Evolutionary conservation across 2,329 filamentous ascomycete species (phyloP), one percentile per base, ranked within the genome.

Genomic region (Cryphonectria nitschkei): DNA sequence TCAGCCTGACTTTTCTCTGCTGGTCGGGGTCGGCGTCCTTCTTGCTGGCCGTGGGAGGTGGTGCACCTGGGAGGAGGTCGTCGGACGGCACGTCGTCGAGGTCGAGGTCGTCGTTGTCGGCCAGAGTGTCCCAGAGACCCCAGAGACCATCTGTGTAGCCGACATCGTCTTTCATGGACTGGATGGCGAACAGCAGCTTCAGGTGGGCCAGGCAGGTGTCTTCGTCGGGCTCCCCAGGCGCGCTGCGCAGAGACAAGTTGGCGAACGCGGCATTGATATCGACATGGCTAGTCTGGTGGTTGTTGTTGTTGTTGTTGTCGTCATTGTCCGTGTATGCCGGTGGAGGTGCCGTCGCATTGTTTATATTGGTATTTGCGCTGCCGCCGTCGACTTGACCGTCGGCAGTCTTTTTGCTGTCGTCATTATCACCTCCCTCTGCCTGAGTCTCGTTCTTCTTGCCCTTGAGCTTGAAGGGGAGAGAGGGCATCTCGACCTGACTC

Each of bases 161-260:
- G 26, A 94, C 80, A 26, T 88, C 85, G 71, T 93, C 89, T 73
- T 90, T 91, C 68, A 95, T 80, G 46, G 84, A 84, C 74, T 92
- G 87, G 70, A 95, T 85, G 13, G 89, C 87, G 67, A 89, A 87
- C 1, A 95, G 84, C 0, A 95, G 83, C 78, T 93, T 93, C 39
- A 95, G 84, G 78, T 96, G 93, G 0, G 88, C 90, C 32, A 93
- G 86, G 74, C 91, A 93, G 58, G 89, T 85, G 72, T 90, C 85
- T 6, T 79, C 78, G 0, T 82, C 81, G 1, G 88, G 85, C 6
- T 79, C 74, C 2, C 72, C 68, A 14, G 76, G 70, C 22, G 74
- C 67, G 0, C 76, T 67, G 9, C 78, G 74, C 22, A 87, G 74
- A 0, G 76, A 74, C 16, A 85, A 79, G 58, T 80, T 77, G 29